Conservation (phyloP, 2,329 filamentous ascomycete genomes). For the Elsinoe arachidis region DNA sequence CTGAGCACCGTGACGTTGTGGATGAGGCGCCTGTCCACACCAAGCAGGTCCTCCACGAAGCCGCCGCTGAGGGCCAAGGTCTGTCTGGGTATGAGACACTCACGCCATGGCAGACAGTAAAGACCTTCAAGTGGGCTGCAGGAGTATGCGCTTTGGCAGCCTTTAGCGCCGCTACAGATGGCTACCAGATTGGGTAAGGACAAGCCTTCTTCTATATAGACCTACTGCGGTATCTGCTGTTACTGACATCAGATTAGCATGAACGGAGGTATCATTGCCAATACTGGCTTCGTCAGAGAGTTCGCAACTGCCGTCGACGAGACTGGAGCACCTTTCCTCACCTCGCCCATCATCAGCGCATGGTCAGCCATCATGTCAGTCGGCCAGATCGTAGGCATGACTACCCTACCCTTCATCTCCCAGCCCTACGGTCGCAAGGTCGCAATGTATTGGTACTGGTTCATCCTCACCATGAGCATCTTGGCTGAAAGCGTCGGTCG, state of each 20-base stretch:
- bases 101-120: background rate
- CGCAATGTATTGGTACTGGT: constrained; percentile 10
- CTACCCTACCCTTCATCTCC: background rate
- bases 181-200: constrained; percentile 2
- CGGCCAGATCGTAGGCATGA: constrained; percentile 7
- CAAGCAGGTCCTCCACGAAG: background rate
- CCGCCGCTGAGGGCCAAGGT: background rate
- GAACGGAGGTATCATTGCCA: background rate
- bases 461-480: constrained; percentile 8
- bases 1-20: background rate
- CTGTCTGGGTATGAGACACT: background rate
- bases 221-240: too few relatives aligned
- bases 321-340: background rate
- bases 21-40: background rate
- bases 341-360: background rate
- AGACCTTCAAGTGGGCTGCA: background rate
- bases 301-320: background rate
- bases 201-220: background rate
- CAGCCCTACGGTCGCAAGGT: background rate
- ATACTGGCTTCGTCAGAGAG: background rate
- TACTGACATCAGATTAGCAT: background rate
- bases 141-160: background rate
- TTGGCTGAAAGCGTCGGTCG: background rate
- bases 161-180: background rate
- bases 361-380: constrained; percentile 6